Evolutionary conservation across 257 asterid species (phyloP).

Genomic region (Capsicum rhomboideum): DNA sequence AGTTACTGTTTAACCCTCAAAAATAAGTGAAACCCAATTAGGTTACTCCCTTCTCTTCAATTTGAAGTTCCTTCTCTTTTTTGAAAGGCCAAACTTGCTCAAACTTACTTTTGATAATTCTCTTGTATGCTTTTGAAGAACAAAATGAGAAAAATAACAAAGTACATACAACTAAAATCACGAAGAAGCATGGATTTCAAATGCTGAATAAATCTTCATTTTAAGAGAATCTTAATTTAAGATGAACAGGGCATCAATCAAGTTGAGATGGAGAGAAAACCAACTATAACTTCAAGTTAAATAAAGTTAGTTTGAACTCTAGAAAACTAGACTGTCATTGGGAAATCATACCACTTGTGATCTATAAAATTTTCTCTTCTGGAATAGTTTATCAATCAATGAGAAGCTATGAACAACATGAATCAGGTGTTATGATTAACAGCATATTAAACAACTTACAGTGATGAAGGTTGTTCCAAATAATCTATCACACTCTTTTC

Average conservation of each 20-base stretch:
- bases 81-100: neutral
- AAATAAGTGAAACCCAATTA: neutral
- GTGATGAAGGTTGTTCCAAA: slow-evolving; percentile 52
- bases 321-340: neutral
- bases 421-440: neutral
- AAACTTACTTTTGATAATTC: neutral
- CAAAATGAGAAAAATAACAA: neutral
- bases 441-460: slow-evolving; percentile 36
- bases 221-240: neutral
- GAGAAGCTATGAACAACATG: neutral
- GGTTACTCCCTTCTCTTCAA: neutral
- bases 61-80: neutral
- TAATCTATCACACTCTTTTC: slow-evolving; percentile 60
- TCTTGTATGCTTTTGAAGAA: neutral
- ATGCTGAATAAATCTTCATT: neutral
- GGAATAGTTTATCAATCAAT: neutral
- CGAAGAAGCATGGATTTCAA: neutral
- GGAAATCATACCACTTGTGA: neutral
- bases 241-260: neutral
- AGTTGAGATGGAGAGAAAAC: neutral
- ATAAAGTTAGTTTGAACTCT: neutral
- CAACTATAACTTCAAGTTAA: neutral
- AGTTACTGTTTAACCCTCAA: neutral
- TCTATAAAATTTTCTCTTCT: neutral
- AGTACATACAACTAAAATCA: neutral